Percentiles rank a stretch among this genome's conserved stretches.
phyloP scores from a whole-genome alignment of 768 basidiomycete species.

The Pholiota conissans region DNA sequence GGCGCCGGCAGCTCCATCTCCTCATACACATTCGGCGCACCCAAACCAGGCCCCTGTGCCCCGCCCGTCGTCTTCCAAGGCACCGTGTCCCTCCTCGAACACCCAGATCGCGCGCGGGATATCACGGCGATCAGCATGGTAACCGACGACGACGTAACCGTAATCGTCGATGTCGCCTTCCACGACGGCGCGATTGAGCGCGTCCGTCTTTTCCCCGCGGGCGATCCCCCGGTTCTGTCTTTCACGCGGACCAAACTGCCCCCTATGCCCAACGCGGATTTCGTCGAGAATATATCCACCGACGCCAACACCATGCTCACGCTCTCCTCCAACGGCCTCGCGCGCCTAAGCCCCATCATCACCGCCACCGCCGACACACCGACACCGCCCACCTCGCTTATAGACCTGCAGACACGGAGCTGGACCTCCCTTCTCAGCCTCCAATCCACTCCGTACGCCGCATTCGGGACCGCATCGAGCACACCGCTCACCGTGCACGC shows the following conservation, averaged over 20 bases:
- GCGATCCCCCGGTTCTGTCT: constrained; percentile 15
- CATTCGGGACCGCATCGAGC: constrained; percentile 64
- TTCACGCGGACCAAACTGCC: constrained; percentile 22
- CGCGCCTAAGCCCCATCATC: constrained; percentile 13
- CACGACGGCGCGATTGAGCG: constrained; percentile 59
- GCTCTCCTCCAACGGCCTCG: constrained; percentile 43
- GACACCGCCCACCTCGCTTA: constrained; percentile 18
- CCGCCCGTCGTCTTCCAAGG: constrained; percentile 52
- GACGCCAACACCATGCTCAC: constrained; percentile 47
- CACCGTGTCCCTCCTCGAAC: constrained; percentile 36
- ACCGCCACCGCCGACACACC: background rate
- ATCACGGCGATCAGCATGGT: constrained; percentile 58
- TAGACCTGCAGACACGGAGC: constrained; percentile 52
- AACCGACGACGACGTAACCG: constrained; percentile 42
- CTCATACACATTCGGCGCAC: constrained; percentile 50
- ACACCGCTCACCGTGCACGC: constrained; percentile 60
- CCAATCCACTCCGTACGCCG: constrained; percentile 56
- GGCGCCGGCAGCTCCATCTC: constrained; percentile 60
- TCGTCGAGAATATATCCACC: constrained; percentile 58
- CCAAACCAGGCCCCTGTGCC: constrained; percentile 23
- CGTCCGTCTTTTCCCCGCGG: constrained; percentile 27
- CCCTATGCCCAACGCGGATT: constrained; percentile 41
- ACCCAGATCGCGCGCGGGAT: constrained; percentile 36
- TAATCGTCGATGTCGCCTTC: constrained; percentile 54
- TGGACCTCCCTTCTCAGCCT: constrained; percentile 65